These are phyloP conservation scores for Lentithecium fluviatile DNA, from an alignment of 495 filamentous ascomycete species.

Conservation along the genomic window DNA sequence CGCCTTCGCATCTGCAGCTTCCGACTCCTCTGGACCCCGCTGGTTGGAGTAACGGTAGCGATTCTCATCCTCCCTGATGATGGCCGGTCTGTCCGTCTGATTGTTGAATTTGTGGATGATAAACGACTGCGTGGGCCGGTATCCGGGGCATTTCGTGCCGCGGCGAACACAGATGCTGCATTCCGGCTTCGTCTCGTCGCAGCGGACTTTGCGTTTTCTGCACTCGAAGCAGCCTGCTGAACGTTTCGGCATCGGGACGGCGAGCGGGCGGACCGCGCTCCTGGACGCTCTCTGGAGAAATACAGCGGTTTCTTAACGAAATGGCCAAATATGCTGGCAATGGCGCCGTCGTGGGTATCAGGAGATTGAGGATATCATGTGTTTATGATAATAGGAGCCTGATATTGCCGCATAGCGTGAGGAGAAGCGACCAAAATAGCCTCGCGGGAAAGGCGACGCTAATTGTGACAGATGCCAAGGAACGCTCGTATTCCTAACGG, in stretches of 20 bases:
- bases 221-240: conserved; percentile 27
- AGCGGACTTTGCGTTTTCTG: conserved; percentile 25
- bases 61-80: conserved; percentile 26
- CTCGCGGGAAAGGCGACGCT: background rate
- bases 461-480: conserved; percentile 1
- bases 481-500: too few relatives aligned
- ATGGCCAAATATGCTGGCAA: background rate
- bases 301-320: background rate
- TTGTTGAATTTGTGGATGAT: conserved; percentile 23
- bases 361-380: background rate
- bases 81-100: conserved; percentile 5
- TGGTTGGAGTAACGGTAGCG: conserved; percentile 20
- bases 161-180: conserved; percentile 28
- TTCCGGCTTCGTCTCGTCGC: conserved; percentile 31
- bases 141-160: conserved; percentile 27
- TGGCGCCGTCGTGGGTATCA: background rate
- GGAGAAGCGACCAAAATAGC: background rate
- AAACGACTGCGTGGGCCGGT: conserved; percentile 24
- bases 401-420: background rate
- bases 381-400: background rate
- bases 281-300: background rate
- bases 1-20: background rate
- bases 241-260: conserved; percentile 27
- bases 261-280: background rate
- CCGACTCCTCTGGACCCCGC: background rate